Percentiles rank a stretch among this genome's conserved stretches.
phyloP scores from a whole-genome alignment of 106 monocot species.

The Iris macrosiphon region DNA sequence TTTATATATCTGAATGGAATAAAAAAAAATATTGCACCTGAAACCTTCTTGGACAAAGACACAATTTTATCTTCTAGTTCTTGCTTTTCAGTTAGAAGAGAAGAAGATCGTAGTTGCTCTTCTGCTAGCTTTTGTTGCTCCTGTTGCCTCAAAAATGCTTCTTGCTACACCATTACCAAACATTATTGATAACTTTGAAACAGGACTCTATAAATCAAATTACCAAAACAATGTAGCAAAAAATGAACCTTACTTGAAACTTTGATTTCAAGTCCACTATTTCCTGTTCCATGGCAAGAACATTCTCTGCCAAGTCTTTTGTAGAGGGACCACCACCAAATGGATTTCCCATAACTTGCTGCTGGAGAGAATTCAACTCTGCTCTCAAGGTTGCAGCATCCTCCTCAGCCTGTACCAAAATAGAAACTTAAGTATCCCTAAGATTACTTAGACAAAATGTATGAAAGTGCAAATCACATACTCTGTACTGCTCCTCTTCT shows the following conservation, averaged over 20 bases:
- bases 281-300: constrained; percentile 63
- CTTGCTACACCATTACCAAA: constrained; percentile 33
- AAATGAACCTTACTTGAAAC: constrained; percentile 42
- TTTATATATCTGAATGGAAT: no score
- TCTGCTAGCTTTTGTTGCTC: constrained; percentile 58
- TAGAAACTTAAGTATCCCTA: constrained; percentile 9
- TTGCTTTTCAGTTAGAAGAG: constrained; percentile 62
- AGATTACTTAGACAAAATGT: not conserved
- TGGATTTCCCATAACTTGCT: constrained; percentile 42
- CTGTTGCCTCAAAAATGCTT: constrained; percentile 53
- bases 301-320: constrained; percentile 27
- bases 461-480: constrained; percentile 19
- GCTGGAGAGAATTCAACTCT: constrained; percentile 76
- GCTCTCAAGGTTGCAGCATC: constrained; percentile 95
- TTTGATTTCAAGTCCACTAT: constrained; percentile 57
- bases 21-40: constrained; percentile 71
- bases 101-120: constrained; percentile 45
- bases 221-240: not conserved
- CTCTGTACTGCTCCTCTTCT: constrained; percentile 97
- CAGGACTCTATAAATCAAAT: constrained; percentile 6
- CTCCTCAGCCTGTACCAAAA: constrained; percentile 79
- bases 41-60: constrained; percentile 49
- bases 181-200: constrained; percentile 6
- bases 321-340: constrained; percentile 29
- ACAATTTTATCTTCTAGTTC: constrained; percentile 64